phyloP scores from a whole-genome alignment of 768 basidiomycete genomes.

The Termitomyces sp. region DNA sequence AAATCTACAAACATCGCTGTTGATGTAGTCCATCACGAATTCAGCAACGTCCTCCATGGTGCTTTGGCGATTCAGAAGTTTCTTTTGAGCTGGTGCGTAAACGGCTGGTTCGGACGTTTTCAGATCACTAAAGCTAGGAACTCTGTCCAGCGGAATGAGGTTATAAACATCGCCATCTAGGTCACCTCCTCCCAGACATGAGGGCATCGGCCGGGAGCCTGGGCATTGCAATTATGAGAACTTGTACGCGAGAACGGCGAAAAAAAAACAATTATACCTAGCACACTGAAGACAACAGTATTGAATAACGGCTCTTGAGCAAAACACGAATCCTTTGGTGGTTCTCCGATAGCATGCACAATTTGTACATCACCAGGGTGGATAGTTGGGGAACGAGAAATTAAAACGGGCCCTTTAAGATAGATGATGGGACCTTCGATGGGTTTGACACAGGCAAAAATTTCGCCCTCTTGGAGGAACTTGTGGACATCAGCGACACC shows the following conservation, averaged over 20 bases:
- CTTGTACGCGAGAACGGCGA: background rate
- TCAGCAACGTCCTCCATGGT: constrained; percentile 63
- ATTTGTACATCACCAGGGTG: constrained; percentile 66
- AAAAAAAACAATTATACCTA: constrained; percentile 31
- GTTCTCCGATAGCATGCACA: constrained; percentile 55
- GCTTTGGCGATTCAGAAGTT: constrained; percentile 38
- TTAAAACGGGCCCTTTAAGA: constrained; percentile 47
- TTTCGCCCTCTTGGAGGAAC: constrained; percentile 45
- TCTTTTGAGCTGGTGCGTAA: constrained; percentile 44
- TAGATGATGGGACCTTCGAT: constrained; percentile 33
- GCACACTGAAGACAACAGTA: constrained; percentile 58
- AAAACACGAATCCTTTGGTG: constrained; percentile 49
- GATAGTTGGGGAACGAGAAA: constrained; percentile 63
- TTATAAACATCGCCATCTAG: constrained; percentile 64
- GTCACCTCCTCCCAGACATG: constrained; percentile 64
- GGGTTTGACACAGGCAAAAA: constrained; percentile 56
- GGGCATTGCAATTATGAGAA: background rate
- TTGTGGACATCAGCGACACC: constrained; percentile 65
- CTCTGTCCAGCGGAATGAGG: constrained; percentile 35
- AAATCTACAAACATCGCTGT: constrained; percentile 44
- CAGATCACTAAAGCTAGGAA: constrained; percentile 28
- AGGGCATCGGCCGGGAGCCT: constrained; percentile 58
- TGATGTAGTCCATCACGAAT: constrained; percentile 67
- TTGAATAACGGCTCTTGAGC: constrained; percentile 47
- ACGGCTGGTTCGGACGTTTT: constrained; percentile 31